Conservation (phyloP, 305 asterid genomes). For the Striga hermonthica region DNA sequence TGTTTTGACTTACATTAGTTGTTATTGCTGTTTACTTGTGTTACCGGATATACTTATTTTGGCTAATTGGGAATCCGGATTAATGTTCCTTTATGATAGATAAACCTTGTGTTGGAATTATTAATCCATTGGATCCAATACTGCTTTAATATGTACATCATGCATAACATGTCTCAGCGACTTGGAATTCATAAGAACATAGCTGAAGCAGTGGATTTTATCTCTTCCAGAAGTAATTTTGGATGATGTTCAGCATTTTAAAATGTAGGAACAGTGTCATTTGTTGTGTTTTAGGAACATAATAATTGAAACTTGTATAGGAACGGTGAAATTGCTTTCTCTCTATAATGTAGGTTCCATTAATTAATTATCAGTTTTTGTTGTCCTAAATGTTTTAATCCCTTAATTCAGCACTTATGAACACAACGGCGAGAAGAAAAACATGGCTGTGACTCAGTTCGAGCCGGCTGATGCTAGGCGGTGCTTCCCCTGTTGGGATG, state of each 20-base stretch:
- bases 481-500: constrained; percentile 99
- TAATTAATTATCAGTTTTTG: background rate
- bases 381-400: constrained; percentile 28
- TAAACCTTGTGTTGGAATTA: background rate
- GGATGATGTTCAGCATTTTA: constrained; percentile 19
- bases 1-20: constrained; percentile 15
- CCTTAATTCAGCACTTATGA: constrained; percentile 62
- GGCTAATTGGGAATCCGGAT: constrained; percentile 18
- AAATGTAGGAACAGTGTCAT: constrained; percentile 4
- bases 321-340: background rate
- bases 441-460: constrained; percentile 98
- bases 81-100: background rate
- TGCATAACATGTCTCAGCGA: background rate
- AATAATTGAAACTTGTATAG: background rate
- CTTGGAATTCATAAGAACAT: constrained; percentile 4
- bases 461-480: constrained; percentile 99
- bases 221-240: background rate
- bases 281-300: constrained; percentile 2
- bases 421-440: constrained; percentile 85
- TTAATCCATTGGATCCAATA: background rate
- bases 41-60: background rate
- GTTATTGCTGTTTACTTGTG: background rate
- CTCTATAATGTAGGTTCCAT: constrained; percentile 4
- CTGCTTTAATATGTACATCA: too few relatives aligned
- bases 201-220: background rate